Evolutionary conservation across 1,284 basidiomycete genomes (phyloP), one percentile per base, ranked within the genome.

Genomic region (Leccinum subrobustum): DNA sequence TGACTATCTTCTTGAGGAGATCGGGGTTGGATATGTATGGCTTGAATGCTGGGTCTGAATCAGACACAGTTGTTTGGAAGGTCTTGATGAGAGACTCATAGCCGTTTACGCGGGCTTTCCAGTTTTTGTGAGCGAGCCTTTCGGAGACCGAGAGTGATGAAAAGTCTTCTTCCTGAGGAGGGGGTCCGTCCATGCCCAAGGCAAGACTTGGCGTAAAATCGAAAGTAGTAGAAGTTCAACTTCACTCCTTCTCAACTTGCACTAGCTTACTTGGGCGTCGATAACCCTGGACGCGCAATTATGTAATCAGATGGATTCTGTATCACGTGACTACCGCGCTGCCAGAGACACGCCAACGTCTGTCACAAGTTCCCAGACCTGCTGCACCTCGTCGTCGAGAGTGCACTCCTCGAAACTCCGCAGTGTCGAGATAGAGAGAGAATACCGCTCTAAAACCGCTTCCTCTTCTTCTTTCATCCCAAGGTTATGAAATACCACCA

Each of bases 61-160:
- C 96, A 55, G 93, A 95, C 65, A 90, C 89, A 44, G 95, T 94
- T 59, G 87, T 89, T 71, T 88, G 88, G 75, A 96, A 96, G 61
- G 84, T 86, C 76, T 92, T 89, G 78, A 91, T 86, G 64, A 98
- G 87, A 52, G 92, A 81, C 75, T 94, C 92, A 76, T 99, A 99
- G 59, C 88, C 97, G 71, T 88, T 94, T 68, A 97, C 86, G 67
- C 96, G 88, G 54, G 97, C 96, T 78, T 99, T 99, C 96, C 96
- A 99, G 72, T 96, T 95, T 84, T 98, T 98, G 82, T 96, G 93
- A 11, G 84, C 78, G 63, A 98, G 87, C 53, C 96, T 80, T 65
- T 97, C 95, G 42, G 86, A 78, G 58, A 98, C 83, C 27, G 94
- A 80, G 61, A 98, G 85, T 57, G 83, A 76, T 60, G 89, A 89